These are phyloP conservation scores for Lentinula detonsa DNA, from an alignment of 768 basidiomycete species.

Conservation along the genomic window DNA sequence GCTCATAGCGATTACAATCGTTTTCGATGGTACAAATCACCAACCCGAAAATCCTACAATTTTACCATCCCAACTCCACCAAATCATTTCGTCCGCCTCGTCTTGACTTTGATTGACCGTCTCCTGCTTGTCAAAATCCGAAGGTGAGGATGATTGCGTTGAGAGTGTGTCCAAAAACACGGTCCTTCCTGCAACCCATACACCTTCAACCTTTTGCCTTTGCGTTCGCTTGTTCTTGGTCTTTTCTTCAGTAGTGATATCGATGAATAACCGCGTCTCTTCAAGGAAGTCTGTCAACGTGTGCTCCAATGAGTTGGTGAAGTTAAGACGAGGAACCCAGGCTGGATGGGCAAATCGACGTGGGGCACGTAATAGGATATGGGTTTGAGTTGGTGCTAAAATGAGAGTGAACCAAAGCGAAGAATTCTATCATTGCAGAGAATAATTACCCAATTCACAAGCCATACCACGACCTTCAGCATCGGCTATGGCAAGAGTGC, in stretches of 20 bases:
- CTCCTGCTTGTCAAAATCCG: neutral
- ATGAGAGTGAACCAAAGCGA: neutral
- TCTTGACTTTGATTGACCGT: constrained; percentile 16
- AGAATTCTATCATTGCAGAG: neutral
- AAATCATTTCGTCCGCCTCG: constrained; percentile 47
- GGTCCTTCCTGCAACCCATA: constrained; percentile 34
- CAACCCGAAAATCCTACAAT: constrained; percentile 47
- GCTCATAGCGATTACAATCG: neutral
- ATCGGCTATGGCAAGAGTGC: constrained; percentile 27
- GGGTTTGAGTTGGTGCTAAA: constrained; percentile 17
- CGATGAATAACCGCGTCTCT: constrained; percentile 18
- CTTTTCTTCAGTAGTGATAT: neutral
- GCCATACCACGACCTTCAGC: constrained; percentile 24
- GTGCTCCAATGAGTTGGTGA: constrained; percentile 29
- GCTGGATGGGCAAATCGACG: constrained; percentile 20
- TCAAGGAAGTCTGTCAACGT: constrained; percentile 33
- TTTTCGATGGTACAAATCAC: constrained; percentile 18
- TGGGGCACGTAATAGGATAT: constrained; percentile 20
- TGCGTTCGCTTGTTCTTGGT: constrained; percentile 14
- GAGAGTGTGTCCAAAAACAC: constrained; percentile 9
- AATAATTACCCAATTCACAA: constrained; percentile 27
- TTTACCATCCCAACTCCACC: constrained; percentile 60
- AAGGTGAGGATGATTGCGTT: neutral
- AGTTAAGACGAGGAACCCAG: constrained; percentile 31
- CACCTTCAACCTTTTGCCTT: constrained; percentile 33